phyloP scores from a whole-genome alignment of 306 rosid species.

The Vigna radiata region DNA sequence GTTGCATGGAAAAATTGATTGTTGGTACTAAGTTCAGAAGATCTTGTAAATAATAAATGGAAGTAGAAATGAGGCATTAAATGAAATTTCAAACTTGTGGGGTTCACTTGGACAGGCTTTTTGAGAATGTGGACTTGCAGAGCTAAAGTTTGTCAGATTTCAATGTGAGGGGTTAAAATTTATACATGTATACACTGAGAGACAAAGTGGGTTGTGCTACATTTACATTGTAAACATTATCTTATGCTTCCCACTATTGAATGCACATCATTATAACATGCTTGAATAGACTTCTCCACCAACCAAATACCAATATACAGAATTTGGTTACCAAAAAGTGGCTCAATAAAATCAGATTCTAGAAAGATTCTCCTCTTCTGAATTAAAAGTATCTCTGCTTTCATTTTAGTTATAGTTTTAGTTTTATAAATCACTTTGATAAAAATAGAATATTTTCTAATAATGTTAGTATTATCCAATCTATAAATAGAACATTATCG shows the following conservation, averaged over 20 bases:
- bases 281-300: conserved; percentile 39
- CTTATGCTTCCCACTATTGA: conserved; percentile 69
- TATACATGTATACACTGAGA: conserved; percentile 15
- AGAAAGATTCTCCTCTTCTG: conserved; percentile 16
- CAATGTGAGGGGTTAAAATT: conserved; percentile 38
- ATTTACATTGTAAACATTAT: conserved; percentile 55
- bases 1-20: conserved; percentile 57
- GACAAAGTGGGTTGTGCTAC: conserved; percentile 48
- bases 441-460: too few relatives aligned
- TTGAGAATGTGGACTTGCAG: conserved; percentile 62
- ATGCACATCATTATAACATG: conserved; percentile 42
- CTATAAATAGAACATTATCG: background rate
- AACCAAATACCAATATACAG: conserved; percentile 44
- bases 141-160: conserved; percentile 58
- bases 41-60: conserved; percentile 24
- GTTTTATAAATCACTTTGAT: background rate
- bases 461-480: background rate
- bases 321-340: background rate
- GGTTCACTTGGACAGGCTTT: conserved; percentile 65
- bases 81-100: conserved; percentile 70
- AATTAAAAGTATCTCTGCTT: background rate
- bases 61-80: conserved; percentile 40
- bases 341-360: conserved; percentile 34
- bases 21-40: conserved; percentile 2
- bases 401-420: background rate